Evolutionary conservation across 805 yeast species (phyloP), one percentile per base, ranked within the genome.

Genomic region (Teunomyces funiuensis): DNA sequence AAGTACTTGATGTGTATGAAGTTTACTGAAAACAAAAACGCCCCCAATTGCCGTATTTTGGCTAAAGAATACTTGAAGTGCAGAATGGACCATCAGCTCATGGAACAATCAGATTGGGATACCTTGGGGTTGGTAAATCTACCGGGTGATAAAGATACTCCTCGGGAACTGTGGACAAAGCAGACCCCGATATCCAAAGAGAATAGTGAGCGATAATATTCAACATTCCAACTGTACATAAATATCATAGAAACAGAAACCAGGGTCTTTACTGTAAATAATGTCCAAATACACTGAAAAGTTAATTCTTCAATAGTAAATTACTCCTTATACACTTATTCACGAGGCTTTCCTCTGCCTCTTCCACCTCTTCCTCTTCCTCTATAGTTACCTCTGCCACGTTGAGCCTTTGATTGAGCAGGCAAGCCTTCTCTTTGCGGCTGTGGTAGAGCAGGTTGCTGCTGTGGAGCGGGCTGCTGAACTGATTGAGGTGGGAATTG

Each of bases 11-110:
- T 79, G 36, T 91, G 99, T 65, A 67, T 91, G 63, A 83, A 85
- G 57, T 67, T 80, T 23, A 88, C 89, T 11, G 75, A 74, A 42
- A 91, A 91, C 44, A 82, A 83, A 51, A 89, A 91, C 61, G 91
- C 97, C 3, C 85, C 89, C n/a, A 88, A 88, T 61, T 90, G 99
- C 62, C 71, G 98, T 33, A 57, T 82, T 0, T 66, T 90, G 31
- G 97, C 98, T 8, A 88, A 88, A 55, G 74, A 71, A 20, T 91
- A 91, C 57, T 66, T 91, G 40, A 76, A 79, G 28, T 91, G 99
- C 58, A 72, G 99, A 47, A 93, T 91, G 98, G 88, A 88, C 22
- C 73, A 88, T 47, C 65, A 65, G 47, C 52, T 69, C 28, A 70
- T 70, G 76, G 73, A 68, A 5, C 40, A 62, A 37, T 59, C 67